Evolutionary conservation across 495 filamentous ascomycete genomes (phyloP), one percentile per base, ranked within the genome.

Genomic region (Parathielavia hyrcaniae): DNA sequence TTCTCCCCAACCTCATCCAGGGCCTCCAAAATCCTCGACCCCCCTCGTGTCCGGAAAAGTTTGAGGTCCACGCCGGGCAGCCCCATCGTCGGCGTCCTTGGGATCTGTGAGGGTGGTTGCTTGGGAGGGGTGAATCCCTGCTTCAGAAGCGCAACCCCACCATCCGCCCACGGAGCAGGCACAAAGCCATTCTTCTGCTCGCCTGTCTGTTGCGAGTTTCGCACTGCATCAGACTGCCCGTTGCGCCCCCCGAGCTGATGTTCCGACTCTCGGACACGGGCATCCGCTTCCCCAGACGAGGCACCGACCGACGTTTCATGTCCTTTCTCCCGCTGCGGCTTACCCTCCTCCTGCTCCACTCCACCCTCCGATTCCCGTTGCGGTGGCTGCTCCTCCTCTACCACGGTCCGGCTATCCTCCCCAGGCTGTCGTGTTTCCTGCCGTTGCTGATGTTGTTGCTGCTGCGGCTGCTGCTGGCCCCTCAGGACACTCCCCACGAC

Each of bases 41-140:
- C 72, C 32, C 58, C 64, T 39, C 44, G 63, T 17, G 72, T 75
- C 34, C 63, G 70, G 41, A 77, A 77, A 32, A 77, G 43, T 48
- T 72, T 70, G 43, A 74, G 35, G 52, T 75, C 59, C 23, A 74
- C 60, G 30, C 47, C 59, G 1, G 41, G 14, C 12, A 40, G 23
- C 3, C 58, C 49, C 23, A 58, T 41, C 6, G 55, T 13, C 36
- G 57, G 38, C 13, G 7, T 46, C 35, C 20, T 53, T 39, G 16
- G 34, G 20, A 51, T 13, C 8, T 51, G 51, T 20, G 57, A n/a
- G n/a, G n/a, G 61, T 5, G 56, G 46, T 36, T 19, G 41, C 38
- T 36, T 58, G 1, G 55, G 62, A 0, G 50, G 52, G 4, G 46
- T 43, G 20, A 61, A 56, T 1, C 45, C 53, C 30, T 60, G 45